phyloP scores from a whole-genome alignment of 2,329 filamentous ascomycete genomes.

The Talaromyces pinophilus region DNA sequence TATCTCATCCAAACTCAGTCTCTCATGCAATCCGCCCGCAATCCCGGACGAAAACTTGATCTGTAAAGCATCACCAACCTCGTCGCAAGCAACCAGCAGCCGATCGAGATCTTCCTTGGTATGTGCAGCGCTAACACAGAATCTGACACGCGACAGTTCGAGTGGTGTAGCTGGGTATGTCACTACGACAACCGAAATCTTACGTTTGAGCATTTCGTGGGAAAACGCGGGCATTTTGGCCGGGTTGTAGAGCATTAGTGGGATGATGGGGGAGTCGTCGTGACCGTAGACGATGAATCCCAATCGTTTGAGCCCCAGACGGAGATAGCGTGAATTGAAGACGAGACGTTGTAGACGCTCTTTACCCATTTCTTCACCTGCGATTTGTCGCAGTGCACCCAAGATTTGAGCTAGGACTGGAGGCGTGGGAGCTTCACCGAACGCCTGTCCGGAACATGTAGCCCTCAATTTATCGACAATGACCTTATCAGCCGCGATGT shows the following conservation, averaged over 20 bases:
- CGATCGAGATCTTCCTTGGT: constrained; percentile 96
- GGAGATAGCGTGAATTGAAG: constrained; percentile 94
- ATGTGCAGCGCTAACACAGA: constrained; percentile 91
- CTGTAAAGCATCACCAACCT: constrained; percentile 83
- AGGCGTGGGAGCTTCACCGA: constrained; percentile 81
- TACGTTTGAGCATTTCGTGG: constrained; percentile 93
- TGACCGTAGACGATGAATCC: constrained; percentile 94
- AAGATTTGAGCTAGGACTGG: constrained; percentile 87
- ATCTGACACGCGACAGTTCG: constrained; percentile 85
- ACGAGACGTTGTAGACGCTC: constrained; percentile 90
- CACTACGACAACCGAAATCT: constrained; percentile 93
- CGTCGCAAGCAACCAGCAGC: constrained; percentile 82
- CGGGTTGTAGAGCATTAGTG: constrained; percentile 87
- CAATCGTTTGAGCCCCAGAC: constrained; percentile 87
- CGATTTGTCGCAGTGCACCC: constrained; percentile 78
- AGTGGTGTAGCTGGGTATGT: constrained; percentile 93
- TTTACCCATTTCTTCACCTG: constrained; percentile 72
- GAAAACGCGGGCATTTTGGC: constrained; percentile 97
- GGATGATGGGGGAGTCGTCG: constrained; percentile 94
- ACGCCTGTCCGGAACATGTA: constrained; percentile 79
- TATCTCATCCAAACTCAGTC: constrained; percentile 60
- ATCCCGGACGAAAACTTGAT: constrained; percentile 91
- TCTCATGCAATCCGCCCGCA: constrained; percentile 71
- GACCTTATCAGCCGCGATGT: constrained; percentile 81
- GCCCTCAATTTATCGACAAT: constrained; percentile 85